These are phyloP conservation scores for Sphaerulina musiva DNA, from an alignment of 2,329 filamentous ascomycete species.

Conservation along the genomic window DNA sequence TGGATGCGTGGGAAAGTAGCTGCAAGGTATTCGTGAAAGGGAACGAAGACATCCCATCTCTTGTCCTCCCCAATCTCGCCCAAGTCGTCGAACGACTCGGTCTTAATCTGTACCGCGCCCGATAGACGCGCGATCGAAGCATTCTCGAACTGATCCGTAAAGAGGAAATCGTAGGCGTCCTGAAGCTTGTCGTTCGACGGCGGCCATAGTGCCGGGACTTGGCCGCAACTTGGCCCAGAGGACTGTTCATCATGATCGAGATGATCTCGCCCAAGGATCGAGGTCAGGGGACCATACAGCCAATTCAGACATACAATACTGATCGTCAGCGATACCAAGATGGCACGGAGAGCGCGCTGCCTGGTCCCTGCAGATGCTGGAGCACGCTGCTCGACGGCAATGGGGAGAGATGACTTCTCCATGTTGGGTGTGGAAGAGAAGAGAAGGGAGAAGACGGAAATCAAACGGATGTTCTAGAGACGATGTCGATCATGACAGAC, in stretches of 20 bases:
- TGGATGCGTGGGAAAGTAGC: slow-evolving; percentile 48
- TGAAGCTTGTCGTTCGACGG: slow-evolving; percentile 24
- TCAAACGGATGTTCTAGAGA: background rate
- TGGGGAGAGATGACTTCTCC: slow-evolving; percentile 25
- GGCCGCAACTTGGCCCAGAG: slow-evolving; percentile 21
- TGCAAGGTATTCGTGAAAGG: slow-evolving; percentile 45
- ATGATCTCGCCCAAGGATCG: background rate
- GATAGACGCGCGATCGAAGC: slow-evolving; percentile 44
- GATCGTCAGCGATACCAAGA: slow-evolving; percentile 11
- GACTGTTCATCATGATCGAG: background rate
- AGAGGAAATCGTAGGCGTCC: slow-evolving; percentile 30
- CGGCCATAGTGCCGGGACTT: slow-evolving; percentile 29
- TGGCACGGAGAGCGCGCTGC: slow-evolving; percentile 11
- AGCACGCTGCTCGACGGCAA: slow-evolving; percentile 19
- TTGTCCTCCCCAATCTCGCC: slow-evolving; percentile 49
- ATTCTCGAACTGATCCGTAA: slow-evolving; percentile 29
- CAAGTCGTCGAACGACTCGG: slow-evolving; percentile 52
- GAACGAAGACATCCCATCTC: slow-evolving; percentile 50
- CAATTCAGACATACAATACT: slow-evolving; percentile 14
- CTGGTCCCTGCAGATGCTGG: slow-evolving; percentile 14
- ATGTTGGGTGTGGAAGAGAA: slow-evolving; percentile 16
- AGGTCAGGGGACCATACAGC: slow-evolving; percentile 8
- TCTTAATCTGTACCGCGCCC: slow-evolving; percentile 50
- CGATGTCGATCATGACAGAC: background rate
- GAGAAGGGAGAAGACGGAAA: background rate